Evolutionary conservation across 805 yeast genomes (phyloP).

Genomic region (Teunomyces panamensis): DNA sequence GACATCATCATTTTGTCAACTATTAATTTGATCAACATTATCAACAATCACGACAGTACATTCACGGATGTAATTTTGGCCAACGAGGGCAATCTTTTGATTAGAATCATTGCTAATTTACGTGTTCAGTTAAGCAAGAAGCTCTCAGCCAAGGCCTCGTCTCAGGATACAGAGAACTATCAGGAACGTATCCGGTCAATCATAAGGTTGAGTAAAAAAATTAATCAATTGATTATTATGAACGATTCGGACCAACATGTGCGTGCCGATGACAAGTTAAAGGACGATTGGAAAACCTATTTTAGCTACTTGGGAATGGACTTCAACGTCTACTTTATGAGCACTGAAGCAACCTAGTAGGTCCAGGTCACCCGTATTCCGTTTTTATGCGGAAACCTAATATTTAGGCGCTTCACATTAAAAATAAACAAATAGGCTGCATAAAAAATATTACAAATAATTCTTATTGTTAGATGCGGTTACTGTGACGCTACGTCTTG

Average conservation of each 20-base stretch:
- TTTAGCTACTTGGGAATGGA: constrained; percentile 1
- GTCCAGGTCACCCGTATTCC: neutral
- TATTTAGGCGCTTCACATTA: neutral
- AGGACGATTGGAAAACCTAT: constrained; percentile 1
- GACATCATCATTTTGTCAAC: constrained; percentile 55
- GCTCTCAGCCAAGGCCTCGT: constrained; percentile 59
- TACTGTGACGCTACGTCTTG: neutral
- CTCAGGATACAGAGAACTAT: constrained; percentile 60
- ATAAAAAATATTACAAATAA: neutral
- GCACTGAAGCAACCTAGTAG: constrained; percentile 2
- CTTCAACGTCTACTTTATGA: constrained; percentile 2
- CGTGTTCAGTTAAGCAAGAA: constrained; percentile 41
- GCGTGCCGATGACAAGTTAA: neutral
- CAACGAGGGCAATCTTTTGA: constrained; percentile 13
- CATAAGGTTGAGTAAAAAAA: constrained; percentile 24
- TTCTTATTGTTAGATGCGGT: neutral
- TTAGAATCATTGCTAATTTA: constrained; percentile 37
- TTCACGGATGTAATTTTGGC: constrained; percentile 12
- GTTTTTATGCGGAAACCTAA: constrained; percentile 1
- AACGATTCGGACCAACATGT: constrained; percentile 3
- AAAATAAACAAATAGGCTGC: neutral
- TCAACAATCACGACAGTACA: constrained; percentile 33
- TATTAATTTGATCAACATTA: constrained; percentile 34
- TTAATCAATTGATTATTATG: constrained; percentile 10
- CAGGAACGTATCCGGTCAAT: constrained; percentile 44